Evolutionary conservation across 2,329 filamentous ascomycete genomes (phyloP), one percentile per base, ranked within the genome.

Genomic region (Paecilomyces sp.): DNA sequence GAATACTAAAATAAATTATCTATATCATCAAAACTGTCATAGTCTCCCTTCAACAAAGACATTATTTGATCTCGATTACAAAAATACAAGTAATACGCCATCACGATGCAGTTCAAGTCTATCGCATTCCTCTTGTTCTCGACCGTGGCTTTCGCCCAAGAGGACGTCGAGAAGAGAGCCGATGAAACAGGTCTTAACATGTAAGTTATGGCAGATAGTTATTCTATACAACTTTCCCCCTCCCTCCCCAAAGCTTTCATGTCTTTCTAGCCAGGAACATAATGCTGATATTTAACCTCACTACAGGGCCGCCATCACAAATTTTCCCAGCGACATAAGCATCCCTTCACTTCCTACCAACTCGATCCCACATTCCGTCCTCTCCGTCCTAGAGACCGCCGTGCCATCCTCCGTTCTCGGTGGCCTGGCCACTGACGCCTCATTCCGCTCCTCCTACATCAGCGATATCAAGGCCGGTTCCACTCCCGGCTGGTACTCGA

Each of bases 341-440:
- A 2, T 47, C n/a, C 22, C 22, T 22, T n/a, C 18, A 11, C 41
- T 25, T 11, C 56, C 25, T 15, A 31, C 54, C 31, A 33, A 33
- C n/a, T 56, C 54, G 5, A 54, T 58, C 30, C 60, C 60, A 4
- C 3, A n/a, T 13, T 60, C 60, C 33, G 58, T 62, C 50, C 30
- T 62, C 22, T 58, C 55, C 28, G 55, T 60, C n/a, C 55, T 62
- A 15, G 55, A 51, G n/a, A 60, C 60, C 33, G 60, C 58, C 47
- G 36, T 62, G 9, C 60, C 60, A 13, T 15, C 55, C 41, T 57
- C 54, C 18, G 30, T 62, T 9, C 54, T 62, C 31, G 47, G 24
- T 6, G n/a, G 24, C 30, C 18, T 50, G 25, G 31, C 55, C 22
- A 56, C 56, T 33, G 28, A 56, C 30, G 30, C 54, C 15, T 15